phyloP scores from a whole-genome alignment of 2,329 filamentous ascomycete species.

The Diaporthe australafricana region DNA sequence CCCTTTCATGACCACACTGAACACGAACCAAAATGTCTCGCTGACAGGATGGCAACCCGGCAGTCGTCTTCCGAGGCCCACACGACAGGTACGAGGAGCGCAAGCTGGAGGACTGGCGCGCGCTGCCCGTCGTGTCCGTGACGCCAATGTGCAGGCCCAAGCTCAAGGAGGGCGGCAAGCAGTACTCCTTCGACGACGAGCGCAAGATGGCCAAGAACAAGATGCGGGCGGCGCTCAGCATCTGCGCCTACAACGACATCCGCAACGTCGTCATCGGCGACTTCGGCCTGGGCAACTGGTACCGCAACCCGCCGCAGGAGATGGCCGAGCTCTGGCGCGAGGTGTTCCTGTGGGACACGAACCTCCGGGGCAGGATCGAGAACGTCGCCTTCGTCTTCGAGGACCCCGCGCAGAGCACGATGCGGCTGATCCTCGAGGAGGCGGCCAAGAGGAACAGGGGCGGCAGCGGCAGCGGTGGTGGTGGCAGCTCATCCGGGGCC shows the following conservation, averaged over 20 bases:
- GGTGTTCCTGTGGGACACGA: constrained; percentile 70
- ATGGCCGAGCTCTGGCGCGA: constrained; percentile 76
- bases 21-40: neutral
- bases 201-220: constrained; percentile 79
- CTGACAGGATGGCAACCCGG: neutral
- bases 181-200: constrained; percentile 79
- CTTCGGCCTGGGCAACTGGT: constrained; percentile 73
- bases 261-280: constrained; percentile 70
- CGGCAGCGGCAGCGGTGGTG: constrained; percentile 43
- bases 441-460: constrained; percentile 63
- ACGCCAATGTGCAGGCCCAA: constrained; percentile 80
- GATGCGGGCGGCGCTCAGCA: constrained; percentile 76
- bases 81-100: constrained; percentile 73
- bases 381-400: constrained; percentile 75
- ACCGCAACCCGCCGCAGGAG: constrained; percentile 73
- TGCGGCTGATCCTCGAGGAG: constrained; percentile 65
- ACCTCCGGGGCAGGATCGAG: constrained; percentile 70
- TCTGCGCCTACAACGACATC: constrained; percentile 72
- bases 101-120: constrained; percentile 61
- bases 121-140: constrained; percentile 79
- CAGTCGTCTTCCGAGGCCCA: constrained; percentile 78
- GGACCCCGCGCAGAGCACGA: constrained; percentile 64
- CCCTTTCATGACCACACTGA: neutral
- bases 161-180: constrained; percentile 73
- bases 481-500: constrained; percentile 38